Percentiles rank a stretch among this genome's conserved stretches.
Conservation (phyloP, 768 basidiomycete species). For the Pisolithus marmoratus region DNA sequence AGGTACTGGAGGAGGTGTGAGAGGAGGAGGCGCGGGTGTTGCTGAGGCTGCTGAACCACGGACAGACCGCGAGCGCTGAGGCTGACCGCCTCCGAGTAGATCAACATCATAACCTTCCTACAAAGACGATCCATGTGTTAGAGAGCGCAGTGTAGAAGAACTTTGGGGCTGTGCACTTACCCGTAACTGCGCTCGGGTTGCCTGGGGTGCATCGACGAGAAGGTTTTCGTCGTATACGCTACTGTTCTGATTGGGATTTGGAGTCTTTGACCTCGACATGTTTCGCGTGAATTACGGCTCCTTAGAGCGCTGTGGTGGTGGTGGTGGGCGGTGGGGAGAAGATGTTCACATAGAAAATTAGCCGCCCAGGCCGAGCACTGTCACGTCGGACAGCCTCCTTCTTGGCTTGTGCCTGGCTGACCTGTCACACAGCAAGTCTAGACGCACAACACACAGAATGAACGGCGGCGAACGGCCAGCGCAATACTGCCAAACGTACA, state of each 20-base stretch:
- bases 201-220: conserved; percentile 35
- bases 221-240: conserved; percentile 33
- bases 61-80: conserved; percentile 17
- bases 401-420: too few relatives aligned
- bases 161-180: conserved; percentile 21
- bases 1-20: not conserved
- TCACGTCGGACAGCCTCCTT: too few relatives aligned
- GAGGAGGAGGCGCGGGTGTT: conserved; percentile 12
- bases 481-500: too few relatives aligned
- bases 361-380: too few relatives aligned
- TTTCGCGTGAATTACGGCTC: not conserved
- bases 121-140: not conserved
- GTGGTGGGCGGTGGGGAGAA: not conserved
- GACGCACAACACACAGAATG: too few relatives aligned
- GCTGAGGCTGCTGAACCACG: conserved; percentile 11
- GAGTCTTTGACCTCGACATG: conserved; percentile 19
- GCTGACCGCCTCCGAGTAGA: conserved; percentile 28
- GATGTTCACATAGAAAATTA: not conserved
- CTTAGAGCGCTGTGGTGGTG: not conserved
- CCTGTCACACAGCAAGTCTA: too few relatives aligned
- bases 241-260: not conserved
- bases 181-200: conserved; percentile 40
- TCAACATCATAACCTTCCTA: conserved; percentile 54
- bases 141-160: not conserved
- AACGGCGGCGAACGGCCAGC: too few relatives aligned